phyloP scores from a whole-genome alignment of 257 asterid species.

The Solanum megistacrolobum region DNA sequence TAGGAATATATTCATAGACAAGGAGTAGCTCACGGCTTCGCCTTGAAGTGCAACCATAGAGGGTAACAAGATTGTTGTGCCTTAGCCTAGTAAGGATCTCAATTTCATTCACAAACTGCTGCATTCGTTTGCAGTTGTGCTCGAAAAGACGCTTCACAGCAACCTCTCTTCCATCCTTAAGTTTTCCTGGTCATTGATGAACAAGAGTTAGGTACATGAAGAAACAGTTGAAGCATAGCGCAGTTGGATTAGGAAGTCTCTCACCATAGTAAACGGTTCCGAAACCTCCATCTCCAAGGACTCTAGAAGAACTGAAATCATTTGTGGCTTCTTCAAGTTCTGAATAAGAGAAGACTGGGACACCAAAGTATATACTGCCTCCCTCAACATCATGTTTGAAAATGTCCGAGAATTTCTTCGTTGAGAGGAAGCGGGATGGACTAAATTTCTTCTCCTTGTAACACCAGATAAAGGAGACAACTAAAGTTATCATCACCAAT shows the following conservation, averaged over 20 bases:
- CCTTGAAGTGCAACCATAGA: background rate
- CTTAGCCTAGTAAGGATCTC: background rate
- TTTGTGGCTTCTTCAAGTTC: background rate
- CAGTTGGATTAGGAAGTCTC: background rate
- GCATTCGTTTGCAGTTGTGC: constrained; percentile 1
- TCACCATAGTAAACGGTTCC: background rate
- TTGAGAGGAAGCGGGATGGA: background rate
- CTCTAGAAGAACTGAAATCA: background rate
- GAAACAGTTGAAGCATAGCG: background rate
- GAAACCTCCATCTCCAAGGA: constrained; percentile 1
- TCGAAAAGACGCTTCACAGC: background rate
- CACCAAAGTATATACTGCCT: background rate
- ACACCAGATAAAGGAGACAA: background rate
- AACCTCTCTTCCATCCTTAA: background rate
- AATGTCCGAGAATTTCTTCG: background rate
- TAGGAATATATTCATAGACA: background rate
- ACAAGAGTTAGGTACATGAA: background rate
- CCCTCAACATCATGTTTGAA: background rate
- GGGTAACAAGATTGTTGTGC: constrained; percentile 2
- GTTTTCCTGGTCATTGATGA: background rate
- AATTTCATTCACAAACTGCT: background rate
- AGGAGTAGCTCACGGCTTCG: background rate
- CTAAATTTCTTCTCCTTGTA: background rate
- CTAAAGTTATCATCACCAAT: background rate
- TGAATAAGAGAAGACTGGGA: background rate